phyloP scores from a whole-genome alignment of 2,329 filamentous ascomycete genomes.

The Pseudogymnoascus destructans region DNA sequence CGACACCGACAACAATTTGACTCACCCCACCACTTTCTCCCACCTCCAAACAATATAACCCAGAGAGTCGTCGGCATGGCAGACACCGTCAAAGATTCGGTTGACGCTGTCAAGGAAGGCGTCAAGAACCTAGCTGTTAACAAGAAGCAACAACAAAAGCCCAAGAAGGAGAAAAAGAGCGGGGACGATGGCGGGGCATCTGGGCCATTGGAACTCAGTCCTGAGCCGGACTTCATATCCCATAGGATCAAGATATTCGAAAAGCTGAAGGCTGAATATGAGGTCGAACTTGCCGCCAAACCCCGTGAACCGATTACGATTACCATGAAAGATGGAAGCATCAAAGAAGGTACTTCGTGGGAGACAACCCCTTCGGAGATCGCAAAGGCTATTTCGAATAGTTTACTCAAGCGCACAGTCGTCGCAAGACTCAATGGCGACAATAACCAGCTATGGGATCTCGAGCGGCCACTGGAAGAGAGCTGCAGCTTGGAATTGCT shows the following conservation, averaged over 20 bases:
- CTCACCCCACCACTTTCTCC: neutral
- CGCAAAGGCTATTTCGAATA: constrained; percentile 70
- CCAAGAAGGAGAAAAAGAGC: constrained; percentile 39
- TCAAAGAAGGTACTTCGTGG: constrained; percentile 68
- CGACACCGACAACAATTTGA: constrained; percentile 10
- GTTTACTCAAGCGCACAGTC: constrained; percentile 71
- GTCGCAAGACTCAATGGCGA: constrained; percentile 73
- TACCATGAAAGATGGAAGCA: constrained; percentile 58
- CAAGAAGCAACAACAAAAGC: constrained; percentile 28
- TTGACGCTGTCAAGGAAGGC: constrained; percentile 39
- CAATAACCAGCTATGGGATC: constrained; percentile 67
- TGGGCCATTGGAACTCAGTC: constrained; percentile 36
- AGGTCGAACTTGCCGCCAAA: constrained; percentile 59
- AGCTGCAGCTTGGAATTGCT: constrained; percentile 76
- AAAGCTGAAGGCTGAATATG: constrained; percentile 69
- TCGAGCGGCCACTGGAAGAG: constrained; percentile 79
- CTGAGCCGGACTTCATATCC: constrained; percentile 63
- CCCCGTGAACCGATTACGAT: constrained; percentile 63
- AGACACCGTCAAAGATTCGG: constrained; percentile 35
- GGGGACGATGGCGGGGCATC: constrained; percentile 28
- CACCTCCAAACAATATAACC: neutral
- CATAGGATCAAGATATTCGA: constrained; percentile 81
- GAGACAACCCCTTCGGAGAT: constrained; percentile 79
- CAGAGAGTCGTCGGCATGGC: constrained; percentile 27
- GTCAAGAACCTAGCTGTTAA: constrained; percentile 45